Base-by-base conservation (phyloP, 352 stramenopile genomes). In the Thraustochytrium sp. region DNA sequence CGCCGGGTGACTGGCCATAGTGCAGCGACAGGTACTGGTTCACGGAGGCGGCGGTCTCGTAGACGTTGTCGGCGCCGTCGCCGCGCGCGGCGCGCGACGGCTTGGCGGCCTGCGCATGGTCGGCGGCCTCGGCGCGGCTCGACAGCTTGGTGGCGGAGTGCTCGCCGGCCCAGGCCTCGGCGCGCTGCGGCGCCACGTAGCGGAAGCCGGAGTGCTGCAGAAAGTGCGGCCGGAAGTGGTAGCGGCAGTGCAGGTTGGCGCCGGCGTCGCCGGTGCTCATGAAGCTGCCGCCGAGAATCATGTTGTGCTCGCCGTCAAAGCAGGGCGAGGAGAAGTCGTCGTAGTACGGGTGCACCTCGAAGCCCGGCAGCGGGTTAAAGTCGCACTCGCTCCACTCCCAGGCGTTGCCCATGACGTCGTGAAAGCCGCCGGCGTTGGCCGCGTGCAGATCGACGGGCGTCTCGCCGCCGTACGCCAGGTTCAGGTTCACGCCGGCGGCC, bases 291-390 rank as follows among this genome's bases (percentile, higher is more conserved):
- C 96, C 96, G 85, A 98, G 93, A 89, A 98, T 98, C 82, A 98
- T 90, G 46, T 95, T 91, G 88, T 98, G 95, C 82, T 97, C 94
- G 40, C 94, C 95, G 86, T 98, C 96, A 87, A 98, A 98, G 88
- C 95, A 98, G n/a, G 96, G 96, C 56, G 95, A 94, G 38, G 92
- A 97, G 84, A 98, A 98, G 87, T 98, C 95, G 87, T 98, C 94
- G 88, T 98, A 98, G 56, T 97, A 93, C 73, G 86, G 88, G 85
- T 95, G 91, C 54, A 96, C 88, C 82, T 93, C 87, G 85, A 98
- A 98, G 37, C 92, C 92, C 18, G 94, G 92, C 11, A 98, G 90
- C 49, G 94, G 91, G 63, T 92, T 95, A 83, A 98, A 98, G 85
- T 93, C 89, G 88, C 98, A 95, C 85, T 98, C 94, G 48, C 92